Base-by-base conservation (phyloP, 208 protist species). In the Naegleria gruberi region DNA sequence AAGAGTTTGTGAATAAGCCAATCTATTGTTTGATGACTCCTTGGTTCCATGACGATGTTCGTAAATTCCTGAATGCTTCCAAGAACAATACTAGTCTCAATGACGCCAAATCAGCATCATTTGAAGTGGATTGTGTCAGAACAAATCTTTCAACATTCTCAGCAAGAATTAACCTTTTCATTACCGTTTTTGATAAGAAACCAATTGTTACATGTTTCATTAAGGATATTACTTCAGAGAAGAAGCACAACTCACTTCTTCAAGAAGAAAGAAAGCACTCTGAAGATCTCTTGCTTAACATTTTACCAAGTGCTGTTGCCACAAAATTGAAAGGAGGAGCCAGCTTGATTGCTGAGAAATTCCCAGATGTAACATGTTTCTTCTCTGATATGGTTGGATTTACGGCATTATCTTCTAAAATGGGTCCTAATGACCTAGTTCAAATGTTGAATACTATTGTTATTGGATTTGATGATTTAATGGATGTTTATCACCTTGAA, bases 341-440 rank as follows among this genome's bases (percentile, higher is more conserved):
- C 12, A 37, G 26, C 30, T 37, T 37, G 0, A 77, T 77, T 15
- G 65, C 65, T 37, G 65, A 77, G 34, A 77, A 77, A 37, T 30
- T 77, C 1, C 30, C 17, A 37, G 65, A 77, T 77, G 65, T 77
- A 19, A 77, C 65, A 5, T 77, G 65, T 8, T 77, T 77, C 17
- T 77, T 77, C n/a, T 37, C 26, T 77, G 65, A 77, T 37, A 77
- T 77, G 15, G 84, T 88, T 19, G 3, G 90, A 40, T 94, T 94
- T 77, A 92, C 93, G 40, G 89, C 93, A 57, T 91, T 93, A 85
- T 87, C 37, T 5, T 34, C 34, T 17, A 30, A 90, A 55, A 84
- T 94, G 77, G 46, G 86, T 37, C 73, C 93, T 30, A 73, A 1
- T 44, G 82, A 44, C 0, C 26, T 91, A 8, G 84, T 89, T 1